These are phyloP conservation scores for Ustilago trichophora DNA, from an alignment of 1,284 basidiomycete genomes.

Conservation along the genomic window DNA sequence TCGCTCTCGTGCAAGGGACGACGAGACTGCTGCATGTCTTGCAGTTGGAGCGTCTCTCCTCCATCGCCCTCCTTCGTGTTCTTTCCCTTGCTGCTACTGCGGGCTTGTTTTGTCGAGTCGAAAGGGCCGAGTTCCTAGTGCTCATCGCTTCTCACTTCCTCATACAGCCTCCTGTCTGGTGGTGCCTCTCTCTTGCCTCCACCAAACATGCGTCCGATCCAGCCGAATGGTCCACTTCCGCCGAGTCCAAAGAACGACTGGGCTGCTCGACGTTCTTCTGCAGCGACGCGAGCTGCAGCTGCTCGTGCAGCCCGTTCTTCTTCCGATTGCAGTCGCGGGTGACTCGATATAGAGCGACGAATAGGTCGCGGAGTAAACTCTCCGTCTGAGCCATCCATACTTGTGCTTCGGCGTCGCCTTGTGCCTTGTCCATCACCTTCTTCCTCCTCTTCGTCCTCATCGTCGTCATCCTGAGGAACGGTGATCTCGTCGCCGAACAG, in stretches of 20 bases:
- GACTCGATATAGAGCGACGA: conserved; percentile 53
- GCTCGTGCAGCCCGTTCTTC: conserved; percentile 77
- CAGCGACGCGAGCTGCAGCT: conserved; percentile 50
- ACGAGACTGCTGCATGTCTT: background rate
- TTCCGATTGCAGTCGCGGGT: conserved; percentile 73
- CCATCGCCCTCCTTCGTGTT: background rate
- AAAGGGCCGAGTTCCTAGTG: conserved; percentile 54
- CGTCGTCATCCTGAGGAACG: conserved; percentile 59
- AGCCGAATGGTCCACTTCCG: conserved; percentile 5
- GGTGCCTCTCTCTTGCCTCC: conserved; percentile 14
- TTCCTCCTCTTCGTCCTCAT: conserved; percentile 17
- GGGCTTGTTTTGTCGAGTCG: background rate
- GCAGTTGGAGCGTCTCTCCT: conserved; percentile 12
- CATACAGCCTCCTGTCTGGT: conserved; percentile 44
- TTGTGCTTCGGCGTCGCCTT: conserved; percentile 22
- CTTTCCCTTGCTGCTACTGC: background rate
- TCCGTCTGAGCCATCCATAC: conserved; percentile 20
- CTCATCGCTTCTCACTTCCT: conserved; percentile 46
- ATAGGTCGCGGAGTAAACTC: conserved; percentile 50
- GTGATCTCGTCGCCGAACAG: conserved; percentile 66
- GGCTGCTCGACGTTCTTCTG: conserved; percentile 71
- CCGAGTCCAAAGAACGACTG: conserved; percentile 66
- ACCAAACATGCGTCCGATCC: conserved; percentile 30
- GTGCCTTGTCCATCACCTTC: conserved; percentile 22
- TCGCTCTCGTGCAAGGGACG: background rate